These are phyloP conservation scores for Aspergillus proliferans DNA, from an alignment of 2,329 filamentous ascomycete genomes.

Conservation along the genomic window DNA sequence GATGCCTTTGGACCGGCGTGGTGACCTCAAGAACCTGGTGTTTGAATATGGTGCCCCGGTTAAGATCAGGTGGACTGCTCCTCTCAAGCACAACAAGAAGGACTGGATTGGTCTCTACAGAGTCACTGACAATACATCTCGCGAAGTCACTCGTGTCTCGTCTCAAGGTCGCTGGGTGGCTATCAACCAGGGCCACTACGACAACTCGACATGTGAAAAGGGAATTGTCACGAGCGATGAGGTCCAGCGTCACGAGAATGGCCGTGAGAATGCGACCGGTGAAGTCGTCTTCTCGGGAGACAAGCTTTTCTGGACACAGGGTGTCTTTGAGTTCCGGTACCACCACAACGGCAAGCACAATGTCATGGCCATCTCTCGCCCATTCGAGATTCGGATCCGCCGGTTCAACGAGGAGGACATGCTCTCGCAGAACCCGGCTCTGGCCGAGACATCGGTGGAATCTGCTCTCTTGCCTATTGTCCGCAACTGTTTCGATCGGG, in stretches of 20 bases:
- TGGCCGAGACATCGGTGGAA: slow-evolving; percentile 67
- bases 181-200: slow-evolving; percentile 69
- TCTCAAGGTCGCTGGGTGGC: slow-evolving; percentile 87
- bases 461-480: slow-evolving; percentile 72
- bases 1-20: slow-evolving; percentile 55
- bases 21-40: slow-evolving; percentile 64
- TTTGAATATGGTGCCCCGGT: slow-evolving; percentile 90
- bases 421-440: slow-evolving; percentile 52
- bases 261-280: slow-evolving; percentile 61
- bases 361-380: slow-evolving; percentile 87
- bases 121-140: slow-evolving; percentile 85
- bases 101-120: slow-evolving; percentile 97
- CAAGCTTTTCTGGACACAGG: slow-evolving; percentile 95
- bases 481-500: slow-evolving; percentile 85
- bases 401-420: slow-evolving; percentile 75
- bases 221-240: slow-evolving; percentile 69
- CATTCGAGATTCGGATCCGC: slow-evolving; percentile 81
- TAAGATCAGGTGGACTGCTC: slow-evolving; percentile 83
- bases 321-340: slow-evolving; percentile 94
- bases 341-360: slow-evolving; percentile 90
- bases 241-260: slow-evolving; percentile 42
- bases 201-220: slow-evolving; percentile 65
- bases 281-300: slow-evolving; percentile 86
- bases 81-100: slow-evolving; percentile 75
- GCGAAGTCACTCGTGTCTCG: slow-evolving; percentile 74